Base-by-base conservation (phyloP, 139 green algal genomes). In the Micractinium sp. region DNA sequence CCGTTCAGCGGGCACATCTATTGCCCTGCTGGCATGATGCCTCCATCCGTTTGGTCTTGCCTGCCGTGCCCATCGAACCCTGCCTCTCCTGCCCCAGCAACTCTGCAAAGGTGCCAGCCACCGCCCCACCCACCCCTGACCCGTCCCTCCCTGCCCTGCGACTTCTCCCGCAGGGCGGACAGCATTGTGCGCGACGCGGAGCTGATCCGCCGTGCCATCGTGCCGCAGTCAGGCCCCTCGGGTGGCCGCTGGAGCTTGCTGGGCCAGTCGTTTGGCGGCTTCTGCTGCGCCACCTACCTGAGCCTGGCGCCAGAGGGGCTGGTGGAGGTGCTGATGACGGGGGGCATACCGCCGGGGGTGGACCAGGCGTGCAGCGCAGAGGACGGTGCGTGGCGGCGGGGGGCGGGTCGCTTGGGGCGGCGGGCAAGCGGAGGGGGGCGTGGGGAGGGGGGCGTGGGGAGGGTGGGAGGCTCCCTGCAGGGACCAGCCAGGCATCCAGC, bases 191-290 rank as follows among this genome's bases (percentile, higher is more conserved):
- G 81, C 15, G 98, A 99, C 90, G 94, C 93, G 23, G 98, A 99
- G 93, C 9, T 92, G 14, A 88, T 99, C 5, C 92, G 98, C 15
- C 89, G 92, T 47, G 84, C 82, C 18, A 90, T 99, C 53, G 93
- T 97, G 73, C 90, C 94, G 0, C 19, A 63, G 16, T 87, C 92
- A 38, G 69, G 22, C 36, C 86, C 86, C 39, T 82, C 78, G 18
- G 86, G 81, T 38, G 80, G 82, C 23, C 88, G 88, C 33, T 99
- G 97, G 97, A 95, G 88, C 56, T 82, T 98, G 4, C 91, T 99
- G 69, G 97, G 97, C 22, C 97, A 99, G 93, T 97, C 93, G 20
- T 99, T 99, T 92, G 98, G 98, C 29, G 98, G 98, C 76, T 99
- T 99, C 94, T 99, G 97, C 92, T 91, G 84, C 35, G 80, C 96